phyloP scores from a whole-genome alignment of 768 basidiomycete species.

The Tylopilus intermedius region DNA sequence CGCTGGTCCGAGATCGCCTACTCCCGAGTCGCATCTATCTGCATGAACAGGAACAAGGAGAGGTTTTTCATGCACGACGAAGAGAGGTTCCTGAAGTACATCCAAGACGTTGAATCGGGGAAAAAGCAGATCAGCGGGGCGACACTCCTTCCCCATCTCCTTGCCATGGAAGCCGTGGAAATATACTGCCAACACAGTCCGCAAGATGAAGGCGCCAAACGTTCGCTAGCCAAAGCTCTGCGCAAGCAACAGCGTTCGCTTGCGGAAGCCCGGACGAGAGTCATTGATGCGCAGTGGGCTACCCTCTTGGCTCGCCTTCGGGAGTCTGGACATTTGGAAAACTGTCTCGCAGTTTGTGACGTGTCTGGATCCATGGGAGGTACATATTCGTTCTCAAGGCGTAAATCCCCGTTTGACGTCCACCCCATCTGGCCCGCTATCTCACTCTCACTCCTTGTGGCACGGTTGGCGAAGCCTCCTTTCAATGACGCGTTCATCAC shows the following conservation, averaged over 20 bases:
- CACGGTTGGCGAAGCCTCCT: constrained; percentile 57
- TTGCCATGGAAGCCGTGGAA: constrained; percentile 39
- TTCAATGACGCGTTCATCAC: constrained; percentile 67
- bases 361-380: constrained; percentile 71
- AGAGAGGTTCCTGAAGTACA: constrained; percentile 53
- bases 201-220: constrained; percentile 4
- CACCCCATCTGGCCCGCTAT: constrained; percentile 32
- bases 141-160: constrained; percentile 44
- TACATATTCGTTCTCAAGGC: too few species aligned
- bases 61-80: constrained; percentile 56
- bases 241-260: too few species aligned
- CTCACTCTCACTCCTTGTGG: constrained; percentile 61
- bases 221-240: constrained; percentile 7
- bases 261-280: constrained; percentile 35
- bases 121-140: constrained; percentile 58
- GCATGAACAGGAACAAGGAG: constrained; percentile 56
- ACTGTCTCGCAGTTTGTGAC: constrained; percentile 64
- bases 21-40: constrained; percentile 35
- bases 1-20: constrained; percentile 56
- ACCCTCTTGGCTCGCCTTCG: constrained; percentile 50
- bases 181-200: not conserved
- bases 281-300: constrained; percentile 63
- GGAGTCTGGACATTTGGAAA: constrained; percentile 52
- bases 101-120: constrained; percentile 52
- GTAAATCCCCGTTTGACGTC: too few species aligned